phyloP scores from a whole-genome alignment of 1,284 basidiomycete species.

The Ceratobasidium sp. region DNA sequence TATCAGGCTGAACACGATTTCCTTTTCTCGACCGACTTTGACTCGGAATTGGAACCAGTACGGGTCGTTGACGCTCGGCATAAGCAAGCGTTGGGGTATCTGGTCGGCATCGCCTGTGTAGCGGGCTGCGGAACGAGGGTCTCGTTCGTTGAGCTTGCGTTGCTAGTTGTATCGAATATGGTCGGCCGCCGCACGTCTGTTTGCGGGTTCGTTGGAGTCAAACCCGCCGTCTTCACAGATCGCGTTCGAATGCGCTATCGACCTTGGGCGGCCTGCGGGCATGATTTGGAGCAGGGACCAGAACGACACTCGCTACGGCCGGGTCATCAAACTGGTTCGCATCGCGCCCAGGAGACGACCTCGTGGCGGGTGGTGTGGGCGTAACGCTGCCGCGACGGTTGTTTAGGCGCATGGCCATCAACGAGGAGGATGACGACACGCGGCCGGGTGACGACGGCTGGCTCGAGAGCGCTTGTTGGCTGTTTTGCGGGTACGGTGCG shows the following conservation, averaged over 20 bases:
- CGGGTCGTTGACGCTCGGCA: slow-evolving; percentile 97
- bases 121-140: slow-evolving; percentile 74
- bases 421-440: slow-evolving; percentile 34
- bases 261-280: neutral
- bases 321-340: slow-evolving; percentile 27
- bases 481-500: slow-evolving; percentile 5
- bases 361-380: slow-evolving; percentile 40
- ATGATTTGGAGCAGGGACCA: neutral
- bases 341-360: slow-evolving; percentile 38
- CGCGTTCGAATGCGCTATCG: slow-evolving; percentile 30
- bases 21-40: slow-evolving; percentile 93
- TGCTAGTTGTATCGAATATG: slow-evolving; percentile 86
- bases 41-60: slow-evolving; percentile 96
- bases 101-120: slow-evolving; percentile 94
- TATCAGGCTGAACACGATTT: slow-evolving; percentile 94
- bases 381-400: slow-evolving; percentile 42
- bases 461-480: neutral
- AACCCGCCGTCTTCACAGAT: slow-evolving; percentile 77
- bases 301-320: neutral
- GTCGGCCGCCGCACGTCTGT: slow-evolving; percentile 68
- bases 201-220: slow-evolving; percentile 73
- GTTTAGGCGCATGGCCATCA: slow-evolving; percentile 25
- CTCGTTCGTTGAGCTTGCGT: slow-evolving; percentile 85
- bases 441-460: slow-evolving; percentile 30
- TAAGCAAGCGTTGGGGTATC: slow-evolving; percentile 91